Conservation (phyloP, 805 yeast genomes). For the Priceomyces medius region DNA sequence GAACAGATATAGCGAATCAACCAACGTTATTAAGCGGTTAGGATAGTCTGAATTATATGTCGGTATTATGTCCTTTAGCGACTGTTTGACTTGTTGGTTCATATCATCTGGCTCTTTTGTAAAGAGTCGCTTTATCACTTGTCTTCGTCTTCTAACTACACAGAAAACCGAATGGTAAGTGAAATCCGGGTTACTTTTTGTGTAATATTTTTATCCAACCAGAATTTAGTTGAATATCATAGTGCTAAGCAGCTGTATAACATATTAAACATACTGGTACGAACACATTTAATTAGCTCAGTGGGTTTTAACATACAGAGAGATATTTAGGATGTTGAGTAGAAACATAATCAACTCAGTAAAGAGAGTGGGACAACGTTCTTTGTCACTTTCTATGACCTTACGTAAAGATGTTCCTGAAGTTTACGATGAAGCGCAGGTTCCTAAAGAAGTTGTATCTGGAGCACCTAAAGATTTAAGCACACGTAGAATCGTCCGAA, state of each 20-base stretch:
- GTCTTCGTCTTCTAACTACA: neutral
- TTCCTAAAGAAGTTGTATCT: conserved; percentile 58
- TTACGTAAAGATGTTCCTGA: conserved; percentile 23
- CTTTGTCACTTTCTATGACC: conserved; percentile 19
- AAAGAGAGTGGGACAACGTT: conserved; percentile 19
- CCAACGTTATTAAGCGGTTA: conserved; percentile 34
- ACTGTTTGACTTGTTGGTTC: conserved; percentile 23
- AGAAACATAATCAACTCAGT: conserved; percentile 19
- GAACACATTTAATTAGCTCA: neutral
- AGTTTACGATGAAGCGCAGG: conserved; percentile 18
- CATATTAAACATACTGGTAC: neutral
- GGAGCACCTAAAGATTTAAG: conserved; percentile 75
- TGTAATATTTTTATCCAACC: conserved; percentile 22
- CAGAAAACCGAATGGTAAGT: too few species aligned
- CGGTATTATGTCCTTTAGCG: conserved; percentile 52
- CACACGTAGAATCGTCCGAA: conserved; percentile 67
- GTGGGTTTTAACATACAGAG: neutral
- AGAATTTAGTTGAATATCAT: conserved; percentile 16
- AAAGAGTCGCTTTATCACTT: too few species aligned
- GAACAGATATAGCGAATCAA: conserved; percentile 48
- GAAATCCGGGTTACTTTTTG: conserved; percentile 17
- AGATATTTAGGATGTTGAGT: conserved; percentile 18
- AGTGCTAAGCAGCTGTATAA: conserved; percentile 1
- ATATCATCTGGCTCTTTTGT: conserved; percentile 1
- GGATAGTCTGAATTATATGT: conserved; percentile 47